Percentiles rank a stretch among this genome's conserved stretches.
These are phyloP conservation scores for Celoporthe dispersa DNA, from an alignment of 2,329 filamentous ascomycete genomes.

Conservation along the genomic window DNA sequence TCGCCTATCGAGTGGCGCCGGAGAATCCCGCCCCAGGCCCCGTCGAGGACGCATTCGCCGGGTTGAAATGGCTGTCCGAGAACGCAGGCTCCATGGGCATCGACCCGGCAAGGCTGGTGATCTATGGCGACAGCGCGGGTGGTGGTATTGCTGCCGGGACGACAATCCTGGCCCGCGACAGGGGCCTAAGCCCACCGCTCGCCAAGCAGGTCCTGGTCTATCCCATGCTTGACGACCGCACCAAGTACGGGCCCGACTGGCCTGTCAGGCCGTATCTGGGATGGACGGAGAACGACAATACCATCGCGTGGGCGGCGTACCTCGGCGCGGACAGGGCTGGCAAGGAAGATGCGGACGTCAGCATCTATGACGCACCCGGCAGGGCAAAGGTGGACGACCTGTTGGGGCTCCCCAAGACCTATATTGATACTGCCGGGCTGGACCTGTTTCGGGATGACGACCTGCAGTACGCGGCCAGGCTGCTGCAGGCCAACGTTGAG, in stretches of 20 bases:
- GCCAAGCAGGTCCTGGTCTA: slow-evolving; percentile 37
- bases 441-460: slow-evolving; percentile 45
- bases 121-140: slow-evolving; percentile 21
- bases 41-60: slow-evolving; percentile 41
- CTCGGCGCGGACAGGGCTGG: slow-evolving; percentile 17
- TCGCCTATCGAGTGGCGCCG: slow-evolving; percentile 52
- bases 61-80: slow-evolving; percentile 40
- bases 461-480: slow-evolving; percentile 38
- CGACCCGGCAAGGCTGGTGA: slow-evolving; percentile 8
- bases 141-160: slow-evolving; percentile 19
- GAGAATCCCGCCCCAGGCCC: slow-evolving; percentile 48
- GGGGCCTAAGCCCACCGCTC: slow-evolving; percentile 31
- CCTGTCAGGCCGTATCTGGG: slow-evolving; percentile 9
- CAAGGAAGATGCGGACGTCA: slow-evolving; percentile 19
- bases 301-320: slow-evolving; percentile 17
- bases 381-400: slow-evolving; percentile 32
- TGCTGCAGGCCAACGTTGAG: slow-evolving; percentile 40
- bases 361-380: slow-evolving; percentile 34
- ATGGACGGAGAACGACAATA: slow-evolving; percentile 7
- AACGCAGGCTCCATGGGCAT: slow-evolving; percentile 13
- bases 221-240: slow-evolving; percentile 37
- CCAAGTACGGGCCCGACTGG: slow-evolving; percentile 12
- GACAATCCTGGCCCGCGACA: slow-evolving; percentile 44
- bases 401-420: slow-evolving; percentile 41
- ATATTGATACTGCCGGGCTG: slow-evolving; percentile 44